Evolutionary conservation across 2,329 filamentous ascomycete species (phyloP).

Genomic region (Fusarium tjaetaba): DNA sequence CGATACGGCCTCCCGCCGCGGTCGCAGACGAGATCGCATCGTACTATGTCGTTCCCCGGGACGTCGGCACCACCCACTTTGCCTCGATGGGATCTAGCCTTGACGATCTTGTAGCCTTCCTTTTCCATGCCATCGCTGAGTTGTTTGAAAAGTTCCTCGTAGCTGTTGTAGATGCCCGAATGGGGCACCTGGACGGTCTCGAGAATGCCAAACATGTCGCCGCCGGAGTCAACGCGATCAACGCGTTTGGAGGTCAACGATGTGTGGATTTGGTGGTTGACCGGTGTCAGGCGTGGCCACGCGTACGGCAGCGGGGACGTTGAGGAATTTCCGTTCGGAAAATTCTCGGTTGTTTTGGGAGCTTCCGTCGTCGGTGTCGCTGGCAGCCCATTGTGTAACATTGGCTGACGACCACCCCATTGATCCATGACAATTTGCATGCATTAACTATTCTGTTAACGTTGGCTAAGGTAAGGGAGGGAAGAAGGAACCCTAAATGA

Average conservation of each 20-base stretch:
- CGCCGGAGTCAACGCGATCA: slow-evolving; percentile 39
- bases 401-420: background rate
- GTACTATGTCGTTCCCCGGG: slow-evolving; percentile 55
- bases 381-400: background rate
- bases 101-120: slow-evolving; percentile 59
- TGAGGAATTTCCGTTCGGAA: slow-evolving; percentile 41
- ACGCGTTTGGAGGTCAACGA: slow-evolving; percentile 43
- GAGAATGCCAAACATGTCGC: slow-evolving; percentile 57
- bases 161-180: slow-evolving; percentile 51
- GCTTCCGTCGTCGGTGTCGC: background rate
- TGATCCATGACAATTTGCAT: background rate
- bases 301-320: slow-evolving; percentile 29
- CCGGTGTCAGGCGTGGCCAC: slow-evolving; percentile 43
- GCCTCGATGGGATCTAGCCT: slow-evolving; percentile 55
- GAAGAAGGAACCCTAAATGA: too few species aligned
- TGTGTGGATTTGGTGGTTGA: slow-evolving; percentile 44
- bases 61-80: slow-evolving; percentile 53
- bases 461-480: too few species aligned
- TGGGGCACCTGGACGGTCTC: slow-evolving; percentile 52
- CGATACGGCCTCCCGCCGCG: slow-evolving; percentile 56
- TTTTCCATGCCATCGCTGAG: slow-evolving; percentile 55
- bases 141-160: slow-evolving; percentile 54
- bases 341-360: slow-evolving; percentile 30
- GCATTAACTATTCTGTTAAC: background rate
- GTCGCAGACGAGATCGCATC: slow-evolving; percentile 58